Evolutionary conservation across 768 basidiomycete genomes (phyloP).

Genomic region (Amanita rubescens): DNA sequence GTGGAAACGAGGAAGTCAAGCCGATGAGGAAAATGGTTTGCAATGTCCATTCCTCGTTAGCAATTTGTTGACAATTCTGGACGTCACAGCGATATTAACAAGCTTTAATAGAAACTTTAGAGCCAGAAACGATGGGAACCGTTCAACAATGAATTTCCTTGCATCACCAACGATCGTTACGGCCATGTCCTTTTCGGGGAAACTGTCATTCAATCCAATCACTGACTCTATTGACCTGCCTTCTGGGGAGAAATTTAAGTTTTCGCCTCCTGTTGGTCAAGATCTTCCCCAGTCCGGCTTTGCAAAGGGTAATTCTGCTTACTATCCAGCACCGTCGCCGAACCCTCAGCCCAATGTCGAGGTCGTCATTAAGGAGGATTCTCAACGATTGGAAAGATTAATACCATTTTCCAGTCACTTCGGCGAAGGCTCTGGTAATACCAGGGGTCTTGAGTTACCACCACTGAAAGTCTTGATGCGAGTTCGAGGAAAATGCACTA

Average conservation of each 20-base stretch:
- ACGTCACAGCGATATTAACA: slow-evolving; percentile 74
- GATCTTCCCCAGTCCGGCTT: slow-evolving; percentile 84
- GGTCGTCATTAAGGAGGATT: slow-evolving; percentile 69
- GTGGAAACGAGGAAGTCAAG: slow-evolving; percentile 91
- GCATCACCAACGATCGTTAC: slow-evolving; percentile 97
- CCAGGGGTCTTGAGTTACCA: slow-evolving; percentile 67
- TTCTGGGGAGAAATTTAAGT: slow-evolving; percentile 76
- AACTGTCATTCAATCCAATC: slow-evolving; percentile 88
- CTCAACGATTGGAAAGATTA: slow-evolving; percentile 80
- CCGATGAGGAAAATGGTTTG: slow-evolving; percentile 84
- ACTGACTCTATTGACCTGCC: slow-evolving; percentile 63
- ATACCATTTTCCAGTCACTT: slow-evolving; percentile 84
- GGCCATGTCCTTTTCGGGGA: slow-evolving; percentile 94
- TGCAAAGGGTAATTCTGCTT: slow-evolving; percentile 60
- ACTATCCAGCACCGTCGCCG: slow-evolving; percentile 73
- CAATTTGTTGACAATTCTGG: not conserved
- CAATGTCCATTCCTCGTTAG: not conserved
- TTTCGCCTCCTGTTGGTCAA: slow-evolving; percentile 76
- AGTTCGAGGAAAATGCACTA: slow-evolving; percentile 97
- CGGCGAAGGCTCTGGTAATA: slow-evolving; percentile 33
- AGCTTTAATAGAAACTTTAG: slow-evolving; percentile 92
- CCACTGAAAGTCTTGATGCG: slow-evolving; percentile 79
- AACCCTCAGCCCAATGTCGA: slow-evolving; percentile 67
- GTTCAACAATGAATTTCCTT: slow-evolving; percentile 93
- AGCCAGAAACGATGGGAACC: slow-evolving; percentile 95